Evolutionary conservation across 345 rosid genomes (phyloP).

Genomic region (Heritiera fomes): DNA sequence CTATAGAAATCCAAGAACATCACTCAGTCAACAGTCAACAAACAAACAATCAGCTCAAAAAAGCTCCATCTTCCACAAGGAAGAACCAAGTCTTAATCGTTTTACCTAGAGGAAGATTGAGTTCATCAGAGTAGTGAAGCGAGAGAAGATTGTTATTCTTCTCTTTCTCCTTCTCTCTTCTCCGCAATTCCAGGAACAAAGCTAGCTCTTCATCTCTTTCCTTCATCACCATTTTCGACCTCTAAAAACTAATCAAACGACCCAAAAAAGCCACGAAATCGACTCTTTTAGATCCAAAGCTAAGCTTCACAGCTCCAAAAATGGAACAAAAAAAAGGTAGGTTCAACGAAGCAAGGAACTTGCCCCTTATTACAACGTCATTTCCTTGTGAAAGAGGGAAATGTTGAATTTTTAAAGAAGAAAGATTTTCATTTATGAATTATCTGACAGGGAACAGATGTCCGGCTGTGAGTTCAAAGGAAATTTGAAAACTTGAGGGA

Average conservation of each 20-base stretch:
- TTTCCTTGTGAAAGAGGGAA: constrained; percentile 3
- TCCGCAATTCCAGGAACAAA: constrained; percentile 70
- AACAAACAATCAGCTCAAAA: not conserved
- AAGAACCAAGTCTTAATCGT: not conserved
- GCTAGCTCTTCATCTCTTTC: constrained; percentile 75
- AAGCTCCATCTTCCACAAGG: not conserved
- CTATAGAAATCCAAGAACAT: constrained; percentile 15
- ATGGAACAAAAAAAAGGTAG: not conserved
- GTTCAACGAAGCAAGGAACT: not conserved
- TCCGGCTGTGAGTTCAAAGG: too few species aligned
- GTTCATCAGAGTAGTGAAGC: constrained; percentile 36
- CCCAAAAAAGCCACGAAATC: not conserved
- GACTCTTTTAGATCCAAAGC: not conserved
- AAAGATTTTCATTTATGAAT: not conserved
- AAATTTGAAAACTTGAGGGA: not conserved
- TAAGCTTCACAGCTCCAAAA: not conserved
- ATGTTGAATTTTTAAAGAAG: not conserved
- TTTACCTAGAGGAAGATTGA: constrained; percentile 39
- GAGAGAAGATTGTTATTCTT: constrained; percentile 33
- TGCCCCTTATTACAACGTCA: not conserved
- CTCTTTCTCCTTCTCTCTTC: constrained; percentile 56
- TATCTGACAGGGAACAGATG: not conserved
- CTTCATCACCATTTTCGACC: constrained; percentile 36
- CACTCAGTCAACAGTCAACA: not conserved
- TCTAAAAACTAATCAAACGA: constrained; percentile 23